Evolutionary conservation across 106 monocot species (phyloP).

Genomic region (Allium cepa): DNA sequence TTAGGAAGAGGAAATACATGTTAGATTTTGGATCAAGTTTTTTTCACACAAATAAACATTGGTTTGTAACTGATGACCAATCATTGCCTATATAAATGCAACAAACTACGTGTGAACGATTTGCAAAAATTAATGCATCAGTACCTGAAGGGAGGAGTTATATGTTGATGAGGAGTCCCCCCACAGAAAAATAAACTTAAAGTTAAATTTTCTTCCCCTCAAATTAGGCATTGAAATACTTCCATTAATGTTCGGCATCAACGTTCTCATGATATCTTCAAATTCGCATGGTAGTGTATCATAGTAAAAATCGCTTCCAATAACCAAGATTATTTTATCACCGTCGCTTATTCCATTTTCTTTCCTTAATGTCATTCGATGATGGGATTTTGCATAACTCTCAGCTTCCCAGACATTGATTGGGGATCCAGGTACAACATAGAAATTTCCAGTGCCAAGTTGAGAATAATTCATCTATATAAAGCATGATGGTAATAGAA

Average conservation of each 20-base stretch:
- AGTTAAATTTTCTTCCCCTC: conserved; percentile 8
- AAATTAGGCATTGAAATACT: conserved; percentile 21
- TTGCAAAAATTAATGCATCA: conserved; percentile 1
- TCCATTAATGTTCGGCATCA: conserved; percentile 42
- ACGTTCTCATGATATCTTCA: conserved; percentile 36
- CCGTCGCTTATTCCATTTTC: conserved; percentile 50
- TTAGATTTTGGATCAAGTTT: too few species aligned
- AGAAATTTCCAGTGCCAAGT: conserved; percentile 82
- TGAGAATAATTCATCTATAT: conserved; percentile 63
- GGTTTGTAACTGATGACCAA: too few species aligned
- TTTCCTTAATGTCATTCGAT: conserved; percentile 31
- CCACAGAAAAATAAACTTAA: conserved; percentile 61
- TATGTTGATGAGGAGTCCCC: conserved; percentile 50
- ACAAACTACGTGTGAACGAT: too few species aligned
- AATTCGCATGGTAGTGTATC: conserved; percentile 58
- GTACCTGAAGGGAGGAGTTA: conserved; percentile 62
- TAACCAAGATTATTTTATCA: conserved; percentile 58
- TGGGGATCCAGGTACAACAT: conserved; percentile 77
- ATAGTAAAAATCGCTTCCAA: conserved; percentile 58
- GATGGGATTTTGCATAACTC: conserved; percentile 38
- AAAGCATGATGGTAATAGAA: too few species aligned
- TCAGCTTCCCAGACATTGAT: conserved; percentile 46
- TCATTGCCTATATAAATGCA: too few species aligned
- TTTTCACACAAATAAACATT: too few species aligned
- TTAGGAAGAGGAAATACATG: too few species aligned